Conservation (phyloP, 1,139 yeast species). For the Casaregolazyma lundiana region DNA sequence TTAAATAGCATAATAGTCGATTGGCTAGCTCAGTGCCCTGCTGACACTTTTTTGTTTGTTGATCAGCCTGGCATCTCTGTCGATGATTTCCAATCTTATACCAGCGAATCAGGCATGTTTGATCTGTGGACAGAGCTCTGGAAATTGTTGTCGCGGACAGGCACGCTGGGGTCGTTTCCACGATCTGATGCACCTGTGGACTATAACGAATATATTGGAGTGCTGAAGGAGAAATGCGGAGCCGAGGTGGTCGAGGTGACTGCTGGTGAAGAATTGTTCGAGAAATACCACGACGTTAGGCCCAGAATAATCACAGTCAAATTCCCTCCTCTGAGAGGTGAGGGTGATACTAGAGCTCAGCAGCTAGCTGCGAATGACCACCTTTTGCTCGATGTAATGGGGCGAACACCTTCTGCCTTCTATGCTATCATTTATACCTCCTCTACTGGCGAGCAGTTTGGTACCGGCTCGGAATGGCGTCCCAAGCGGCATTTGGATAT, state of each 20-base stretch:
- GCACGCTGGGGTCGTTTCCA: slow-evolving; percentile 62
- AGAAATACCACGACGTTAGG: slow-evolving; percentile 52
- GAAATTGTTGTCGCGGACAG: slow-evolving; percentile 52
- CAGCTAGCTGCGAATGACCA: slow-evolving; percentile 46
- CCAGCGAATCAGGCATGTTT: slow-evolving; percentile 18
- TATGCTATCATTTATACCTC: slow-evolving; percentile 29
- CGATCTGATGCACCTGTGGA: slow-evolving; percentile 46
- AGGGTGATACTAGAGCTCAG: slow-evolving; percentile 30
- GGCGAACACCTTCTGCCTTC: slow-evolving; percentile 30
- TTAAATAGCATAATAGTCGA: slow-evolving; percentile 47
- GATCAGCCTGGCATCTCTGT: slow-evolving; percentile 64
- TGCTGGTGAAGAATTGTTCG: slow-evolving; percentile 38
- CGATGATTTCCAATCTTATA: slow-evolving; percentile 50
- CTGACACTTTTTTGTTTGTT: slow-evolving; percentile 65
- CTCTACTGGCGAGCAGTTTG: slow-evolving; percentile 21
- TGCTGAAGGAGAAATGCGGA: slow-evolving; percentile 21
- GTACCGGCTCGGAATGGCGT: slow-evolving; percentile 14
- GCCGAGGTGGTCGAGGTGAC: slow-evolving; percentile 31
- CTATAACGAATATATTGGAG: slow-evolving; percentile 42
- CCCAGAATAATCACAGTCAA: slow-evolving; percentile 56
- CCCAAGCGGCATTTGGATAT: slow-evolving; percentile 18
- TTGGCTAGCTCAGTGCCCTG: slow-evolving; percentile 55
- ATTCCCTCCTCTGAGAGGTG: slow-evolving; percentile 46
- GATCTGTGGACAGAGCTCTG: slow-evolving; percentile 51
- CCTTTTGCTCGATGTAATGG: slow-evolving; percentile 33